Evolutionary conservation across 257 asterid species (phyloP).

Genomic region (Solanum virginianum): DNA sequence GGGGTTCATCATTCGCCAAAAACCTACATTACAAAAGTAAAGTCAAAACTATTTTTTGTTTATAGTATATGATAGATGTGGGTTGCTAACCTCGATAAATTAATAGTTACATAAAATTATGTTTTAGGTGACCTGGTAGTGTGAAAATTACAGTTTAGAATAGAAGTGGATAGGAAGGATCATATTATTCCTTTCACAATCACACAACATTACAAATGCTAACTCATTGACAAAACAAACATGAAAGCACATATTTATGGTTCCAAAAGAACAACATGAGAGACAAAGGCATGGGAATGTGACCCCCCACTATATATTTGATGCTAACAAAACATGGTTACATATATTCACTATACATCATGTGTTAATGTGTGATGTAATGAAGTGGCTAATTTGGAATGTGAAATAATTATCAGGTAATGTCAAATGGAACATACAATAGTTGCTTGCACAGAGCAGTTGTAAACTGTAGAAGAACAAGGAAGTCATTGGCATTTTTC

Average conservation of each 20-base stretch:
- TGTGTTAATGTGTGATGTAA: neutral
- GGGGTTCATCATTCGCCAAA: neutral
- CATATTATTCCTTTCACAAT: neutral
- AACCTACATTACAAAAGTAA: neutral
- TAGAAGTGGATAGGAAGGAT: neutral
- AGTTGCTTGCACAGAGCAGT: constrained; percentile 79
- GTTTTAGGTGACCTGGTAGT: neutral
- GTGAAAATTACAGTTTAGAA: neutral
- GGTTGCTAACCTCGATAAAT: too few species aligned
- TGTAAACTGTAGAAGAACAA: constrained; percentile 36
- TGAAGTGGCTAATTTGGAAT: neutral
- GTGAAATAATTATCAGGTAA: constrained; percentile 32
- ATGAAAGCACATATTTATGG: neutral
- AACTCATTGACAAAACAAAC: neutral
- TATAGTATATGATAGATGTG: too few species aligned
- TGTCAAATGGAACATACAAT: constrained; percentile 70
- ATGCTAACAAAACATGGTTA: neutral
- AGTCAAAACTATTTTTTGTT: neutral
- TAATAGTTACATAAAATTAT: neutral
- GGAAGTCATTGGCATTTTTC: constrained; percentile 70
- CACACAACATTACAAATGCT: neutral
- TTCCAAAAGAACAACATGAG: neutral
- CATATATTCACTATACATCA: neutral
- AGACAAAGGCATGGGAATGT: neutral
- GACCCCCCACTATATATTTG: neutral